These are phyloP conservation scores for Aristolochia contorta DNA, from an alignment of 164 flowering plant species.

Conservation along the genomic window DNA sequence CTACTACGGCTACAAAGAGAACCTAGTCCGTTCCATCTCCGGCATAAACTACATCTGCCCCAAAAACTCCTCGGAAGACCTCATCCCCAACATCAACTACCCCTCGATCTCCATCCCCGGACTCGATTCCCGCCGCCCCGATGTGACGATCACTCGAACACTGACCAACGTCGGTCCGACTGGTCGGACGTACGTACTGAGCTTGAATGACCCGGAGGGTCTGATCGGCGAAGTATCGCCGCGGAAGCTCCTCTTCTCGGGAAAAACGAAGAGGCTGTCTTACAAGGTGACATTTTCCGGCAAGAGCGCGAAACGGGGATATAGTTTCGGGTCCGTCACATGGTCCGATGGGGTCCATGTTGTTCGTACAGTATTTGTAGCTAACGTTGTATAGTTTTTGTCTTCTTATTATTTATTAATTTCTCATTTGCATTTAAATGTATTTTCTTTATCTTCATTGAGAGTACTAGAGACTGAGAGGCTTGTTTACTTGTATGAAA, in stretches of 20 bases:
- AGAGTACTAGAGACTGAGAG: too few species aligned
- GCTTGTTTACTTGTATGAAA: too few species aligned
- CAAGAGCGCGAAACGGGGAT: slow-evolving; percentile 37
- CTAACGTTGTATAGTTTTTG: slow-evolving; percentile 34
- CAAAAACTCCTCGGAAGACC: slow-evolving; percentile 21
- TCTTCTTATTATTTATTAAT: not conserved
- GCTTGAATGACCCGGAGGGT: slow-evolving; percentile 31
- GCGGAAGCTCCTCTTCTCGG: slow-evolving; percentile 29
- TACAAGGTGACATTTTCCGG: slow-evolving; percentile 39
- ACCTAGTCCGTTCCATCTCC: slow-evolving; percentile 35
- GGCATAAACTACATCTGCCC: slow-evolving; percentile 53
- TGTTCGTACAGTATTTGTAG: slow-evolving; percentile 52
- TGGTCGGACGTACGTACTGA: slow-evolving; percentile 40
- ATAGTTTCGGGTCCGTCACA: slow-evolving; percentile 50
- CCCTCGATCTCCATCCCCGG: slow-evolving; percentile 65
- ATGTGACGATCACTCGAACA: slow-evolving; percentile 27
- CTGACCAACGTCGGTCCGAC: slow-evolving; percentile 52
- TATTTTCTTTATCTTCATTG: too few species aligned
- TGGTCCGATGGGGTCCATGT: slow-evolving; percentile 55
- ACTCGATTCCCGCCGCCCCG: slow-evolving; percentile 17
- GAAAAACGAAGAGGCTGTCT: slow-evolving; percentile 18
- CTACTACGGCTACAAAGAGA: slow-evolving; percentile 43
- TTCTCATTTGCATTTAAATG: too few species aligned
- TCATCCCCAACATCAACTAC: slow-evolving; percentile 60
- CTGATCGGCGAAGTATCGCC: slow-evolving; percentile 45